Conservation (phyloP, 352 stramenopile genomes). For the Globisporangium paddicum region DNA sequence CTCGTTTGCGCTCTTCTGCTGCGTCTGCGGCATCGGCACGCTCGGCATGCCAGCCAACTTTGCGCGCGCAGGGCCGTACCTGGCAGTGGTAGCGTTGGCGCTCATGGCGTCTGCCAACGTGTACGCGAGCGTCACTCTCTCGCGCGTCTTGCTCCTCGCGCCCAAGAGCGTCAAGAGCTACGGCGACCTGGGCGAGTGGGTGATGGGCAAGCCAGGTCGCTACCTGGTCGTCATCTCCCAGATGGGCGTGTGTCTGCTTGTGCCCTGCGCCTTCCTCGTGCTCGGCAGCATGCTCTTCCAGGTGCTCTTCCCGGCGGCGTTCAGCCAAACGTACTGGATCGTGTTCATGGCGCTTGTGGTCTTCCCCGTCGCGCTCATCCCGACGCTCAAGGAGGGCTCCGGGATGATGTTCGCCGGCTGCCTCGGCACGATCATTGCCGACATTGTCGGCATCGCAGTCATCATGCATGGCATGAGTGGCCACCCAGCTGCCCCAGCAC, state of each 20-base stretch:
- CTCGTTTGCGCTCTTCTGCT: constrained; percentile 45
- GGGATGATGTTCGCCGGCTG: constrained; percentile 29
- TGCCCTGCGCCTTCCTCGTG: constrained; percentile 45
- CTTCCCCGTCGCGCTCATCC: constrained; percentile 31
- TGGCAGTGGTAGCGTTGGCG: constrained; percentile 30
- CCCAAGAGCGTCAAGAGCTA: constrained; percentile 38
- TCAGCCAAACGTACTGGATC: constrained; percentile 40
- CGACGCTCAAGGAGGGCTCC: constrained; percentile 42
- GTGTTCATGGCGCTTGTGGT: constrained; percentile 35
- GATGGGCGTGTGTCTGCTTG: constrained; percentile 36
- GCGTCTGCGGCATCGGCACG: constrained; percentile 55
- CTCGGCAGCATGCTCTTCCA: constrained; percentile 43
- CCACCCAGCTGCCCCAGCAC: constrained; percentile 24
- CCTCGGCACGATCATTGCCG: constrained; percentile 38
- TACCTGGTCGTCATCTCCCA: constrained; percentile 38
- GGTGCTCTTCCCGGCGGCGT: constrained; percentile 43
- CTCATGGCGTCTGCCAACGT: constrained; percentile 54
- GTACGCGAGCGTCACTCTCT: constrained; percentile 34
- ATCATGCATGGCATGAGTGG: constrained; percentile 29
- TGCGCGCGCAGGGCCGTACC: constrained; percentile 34
- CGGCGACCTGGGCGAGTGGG: constrained; percentile 41
- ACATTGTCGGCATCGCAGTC: constrained; percentile 29
- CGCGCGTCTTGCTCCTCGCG: constrained; percentile 39
- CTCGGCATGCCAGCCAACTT: constrained; percentile 56
- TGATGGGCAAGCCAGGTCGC: constrained; percentile 32